These are phyloP conservation scores for Kitagawia praeruptora DNA, from an alignment of 129 eudicot genomes.

Conservation along the genomic window DNA sequence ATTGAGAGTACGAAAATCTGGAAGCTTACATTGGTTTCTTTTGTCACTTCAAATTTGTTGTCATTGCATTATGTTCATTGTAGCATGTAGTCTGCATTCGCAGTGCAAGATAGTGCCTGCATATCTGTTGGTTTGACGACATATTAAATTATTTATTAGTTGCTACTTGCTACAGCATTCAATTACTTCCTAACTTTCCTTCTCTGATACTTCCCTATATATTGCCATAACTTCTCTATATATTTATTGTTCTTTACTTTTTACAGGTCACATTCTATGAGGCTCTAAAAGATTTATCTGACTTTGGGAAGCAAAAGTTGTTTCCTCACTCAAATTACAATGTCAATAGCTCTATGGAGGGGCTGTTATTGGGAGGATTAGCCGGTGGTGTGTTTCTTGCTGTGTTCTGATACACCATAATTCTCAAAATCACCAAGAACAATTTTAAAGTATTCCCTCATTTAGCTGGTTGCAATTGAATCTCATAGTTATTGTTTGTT, in stretches of 20 bases:
- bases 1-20: background rate
- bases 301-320: slow-evolving; percentile 55
- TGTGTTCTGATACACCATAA: background rate
- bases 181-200: background rate
- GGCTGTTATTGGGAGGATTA: slow-evolving; percentile 87
- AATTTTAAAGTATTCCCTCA: slow-evolving; percentile 3
- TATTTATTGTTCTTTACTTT: slow-evolving; percentile 1
- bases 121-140: background rate
- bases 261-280: slow-evolving; percentile 82
- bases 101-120: background rate
- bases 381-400: slow-evolving; percentile 74
- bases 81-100: background rate
- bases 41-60: background rate
- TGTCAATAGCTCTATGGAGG: slow-evolving; percentile 66
- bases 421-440: background rate
- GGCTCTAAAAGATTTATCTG: slow-evolving; percentile 62
- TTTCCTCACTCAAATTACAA: slow-evolving; percentile 44
- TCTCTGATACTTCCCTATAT: background rate
- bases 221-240: background rate
- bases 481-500: slow-evolving; percentile 11
- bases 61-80: background rate
- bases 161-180: background rate
- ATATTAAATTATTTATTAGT: background rate
- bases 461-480: background rate
- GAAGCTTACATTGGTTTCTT: background rate